Conservation (phyloP, 1,284 basidiomycete species). For the Leccinum fallax region DNA sequence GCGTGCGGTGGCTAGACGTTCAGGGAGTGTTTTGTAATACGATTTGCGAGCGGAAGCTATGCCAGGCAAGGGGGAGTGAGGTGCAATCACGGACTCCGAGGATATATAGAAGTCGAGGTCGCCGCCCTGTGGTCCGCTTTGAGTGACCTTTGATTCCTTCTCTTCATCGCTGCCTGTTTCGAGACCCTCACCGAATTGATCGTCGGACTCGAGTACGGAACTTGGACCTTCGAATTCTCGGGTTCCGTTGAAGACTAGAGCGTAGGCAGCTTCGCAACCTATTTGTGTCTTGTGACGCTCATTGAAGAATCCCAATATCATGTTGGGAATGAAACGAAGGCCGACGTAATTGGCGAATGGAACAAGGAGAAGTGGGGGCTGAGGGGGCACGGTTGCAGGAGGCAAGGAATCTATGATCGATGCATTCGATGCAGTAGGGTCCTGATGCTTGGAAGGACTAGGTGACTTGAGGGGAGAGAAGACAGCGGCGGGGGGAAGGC, state of each 20-base stretch:
- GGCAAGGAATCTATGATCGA: constrained; percentile 39
- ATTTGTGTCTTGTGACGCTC: constrained; percentile 76
- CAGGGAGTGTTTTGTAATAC: constrained; percentile 78
- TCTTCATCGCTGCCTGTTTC: constrained; percentile 6
- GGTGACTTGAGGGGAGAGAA: constrained; percentile 46
- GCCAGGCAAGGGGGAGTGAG: constrained; percentile 59
- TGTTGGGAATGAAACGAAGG: constrained; percentile 83
- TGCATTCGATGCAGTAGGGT: constrained; percentile 16
- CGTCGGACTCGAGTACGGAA: constrained; percentile 19
- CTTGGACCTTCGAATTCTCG: constrained; percentile 62
- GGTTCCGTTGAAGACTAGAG: constrained; percentile 65
- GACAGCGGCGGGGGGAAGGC: constrained; percentile 40
- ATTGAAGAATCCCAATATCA: constrained; percentile 94
- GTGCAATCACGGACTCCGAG: constrained; percentile 72
- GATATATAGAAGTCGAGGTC: constrained; percentile 80
- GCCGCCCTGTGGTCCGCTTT: constrained; percentile 28
- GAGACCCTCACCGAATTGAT: constrained; percentile 2
- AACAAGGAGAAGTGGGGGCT: constrained; percentile 85
- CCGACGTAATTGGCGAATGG: constrained; percentile 89
- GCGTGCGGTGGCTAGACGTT: constrained; percentile 74
- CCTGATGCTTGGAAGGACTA: constrained; percentile 26
- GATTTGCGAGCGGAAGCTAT: constrained; percentile 71
- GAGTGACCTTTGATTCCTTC: neutral
- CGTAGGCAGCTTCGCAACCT: constrained; percentile 84
- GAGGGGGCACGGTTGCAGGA: constrained; percentile 67